phyloP scores from a whole-genome alignment of 345 rosid genomes.

The Acer saccharum region DNA sequence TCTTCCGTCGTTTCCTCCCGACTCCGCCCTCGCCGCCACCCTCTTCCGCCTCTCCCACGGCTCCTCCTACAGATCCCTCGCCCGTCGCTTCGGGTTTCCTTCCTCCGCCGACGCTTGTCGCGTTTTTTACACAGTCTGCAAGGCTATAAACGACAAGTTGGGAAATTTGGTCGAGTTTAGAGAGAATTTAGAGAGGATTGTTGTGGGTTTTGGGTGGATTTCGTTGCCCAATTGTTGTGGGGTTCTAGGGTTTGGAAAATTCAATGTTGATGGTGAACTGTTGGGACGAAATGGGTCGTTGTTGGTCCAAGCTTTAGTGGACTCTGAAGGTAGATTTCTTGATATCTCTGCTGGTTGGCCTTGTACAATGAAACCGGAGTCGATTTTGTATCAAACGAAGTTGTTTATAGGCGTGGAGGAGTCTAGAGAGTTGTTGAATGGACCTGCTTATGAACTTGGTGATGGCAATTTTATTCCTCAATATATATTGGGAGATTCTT shows the following conservation, averaged over 20 bases:
- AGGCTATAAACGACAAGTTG: slow-evolving; percentile 48
- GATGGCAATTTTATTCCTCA: slow-evolving; percentile 55
- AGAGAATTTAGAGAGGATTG: slow-evolving; percentile 38
- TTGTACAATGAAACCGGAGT: slow-evolving; percentile 43
- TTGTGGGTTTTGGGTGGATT: slow-evolving; percentile 55
- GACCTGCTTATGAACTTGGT: slow-evolving; percentile 39
- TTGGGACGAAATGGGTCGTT: slow-evolving; percentile 49
- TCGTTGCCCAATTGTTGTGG: slow-evolving; percentile 79
- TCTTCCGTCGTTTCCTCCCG: slow-evolving; percentile 41
- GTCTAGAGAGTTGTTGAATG: slow-evolving; percentile 47
- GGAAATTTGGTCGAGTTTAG: slow-evolving; percentile 41
- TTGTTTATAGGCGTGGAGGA: slow-evolving; percentile 48
- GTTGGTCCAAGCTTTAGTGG: slow-evolving; percentile 80
- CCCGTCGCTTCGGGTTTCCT: slow-evolving; percentile 48
- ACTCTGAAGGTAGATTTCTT: slow-evolving; percentile 60
- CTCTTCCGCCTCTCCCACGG: slow-evolving; percentile 79
- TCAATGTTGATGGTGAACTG: slow-evolving; percentile 48
- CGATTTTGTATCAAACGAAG: slow-evolving; percentile 51
- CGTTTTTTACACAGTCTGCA: slow-evolving; percentile 63
- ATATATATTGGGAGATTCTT: slow-evolving; percentile 62
- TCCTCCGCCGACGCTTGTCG: slow-evolving; percentile 57
- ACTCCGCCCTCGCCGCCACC: slow-evolving; percentile 57
- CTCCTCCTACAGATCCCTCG: slow-evolving; percentile 51
- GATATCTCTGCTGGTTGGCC: slow-evolving; percentile 95
- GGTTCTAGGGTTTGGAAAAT: slow-evolving; percentile 62